phyloP scores from a whole-genome alignment of 305 asterid genomes.

The Fraxinus ornus region DNA sequence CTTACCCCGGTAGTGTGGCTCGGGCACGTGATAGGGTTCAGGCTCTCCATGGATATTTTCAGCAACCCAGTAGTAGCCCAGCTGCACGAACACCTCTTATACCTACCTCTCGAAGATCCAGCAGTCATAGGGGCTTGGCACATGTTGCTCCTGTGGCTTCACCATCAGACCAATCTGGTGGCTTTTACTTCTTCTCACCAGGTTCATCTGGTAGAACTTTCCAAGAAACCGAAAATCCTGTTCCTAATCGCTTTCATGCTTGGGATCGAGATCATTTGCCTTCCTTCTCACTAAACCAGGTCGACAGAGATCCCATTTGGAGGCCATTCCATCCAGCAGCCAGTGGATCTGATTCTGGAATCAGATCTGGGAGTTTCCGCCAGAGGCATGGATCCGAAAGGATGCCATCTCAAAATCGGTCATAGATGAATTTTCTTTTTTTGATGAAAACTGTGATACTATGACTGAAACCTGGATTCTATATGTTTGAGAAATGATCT shows the following conservation, averaged over 20 bases:
- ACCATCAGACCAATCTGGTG: slow-evolving; percentile 52
- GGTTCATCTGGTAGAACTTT: slow-evolving; percentile 50
- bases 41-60: slow-evolving; percentile 57
- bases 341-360: slow-evolving; percentile 41
- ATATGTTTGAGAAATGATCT: slow-evolving; percentile 53
- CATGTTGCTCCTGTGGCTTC: slow-evolving; percentile 50
- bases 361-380: slow-evolving; percentile 44
- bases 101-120: slow-evolving; percentile 50
- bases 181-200: slow-evolving; percentile 54
- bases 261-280: slow-evolving; percentile 66
- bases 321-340: slow-evolving; percentile 52
- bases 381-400: slow-evolving; percentile 69
- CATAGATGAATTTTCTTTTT: slow-evolving; percentile 36
- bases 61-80: slow-evolving; percentile 48
- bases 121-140: slow-evolving; percentile 45
- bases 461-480: slow-evolving; percentile 45
- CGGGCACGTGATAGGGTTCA: slow-evolving; percentile 59
- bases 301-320: slow-evolving; percentile 61
- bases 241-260: slow-evolving; percentile 36
- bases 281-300: slow-evolving; percentile 11
- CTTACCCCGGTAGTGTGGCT: slow-evolving; percentile 45
- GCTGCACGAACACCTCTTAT: slow-evolving; percentile 39
- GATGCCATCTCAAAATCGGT: slow-evolving; percentile 69
- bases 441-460: slow-evolving; percentile 34
- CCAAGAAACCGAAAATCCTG: slow-evolving; percentile 58